Evolutionary conservation across 306 rosid genomes (phyloP), one percentile per base, ranked within the genome.

Genomic region (Astragalus glycyphyllos): DNA sequence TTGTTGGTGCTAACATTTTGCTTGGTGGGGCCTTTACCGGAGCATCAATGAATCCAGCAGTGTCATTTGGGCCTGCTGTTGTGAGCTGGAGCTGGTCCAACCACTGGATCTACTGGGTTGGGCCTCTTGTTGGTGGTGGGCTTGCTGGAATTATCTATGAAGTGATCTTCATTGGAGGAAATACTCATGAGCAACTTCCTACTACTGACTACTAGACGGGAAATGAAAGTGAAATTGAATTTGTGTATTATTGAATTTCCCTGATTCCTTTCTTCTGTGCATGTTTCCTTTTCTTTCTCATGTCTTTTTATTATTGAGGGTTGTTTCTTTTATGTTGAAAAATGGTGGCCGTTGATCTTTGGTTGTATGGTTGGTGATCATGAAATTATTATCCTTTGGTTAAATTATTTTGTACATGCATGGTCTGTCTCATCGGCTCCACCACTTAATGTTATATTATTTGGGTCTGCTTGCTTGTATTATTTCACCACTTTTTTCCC

Each of bases 41-140:
- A 11, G 98, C 93, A 17, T 87, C 97, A 34, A 92, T 92, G 97
- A 92, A 92, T 93, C 98, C 97, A 0, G 97, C 97, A 0, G 97
- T 92, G 2, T 71, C 98, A 0, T 92, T 92, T 47, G 97, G 98
- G 11, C 98, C 98, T 0, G 89, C 98, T 0, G 38, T 92, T 6
- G 91, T 88, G 26, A 82, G 93, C 83, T 90, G 98, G 98, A 82
- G 34, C 73, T 92, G 97, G 98, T 0, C 0, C 5, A 59, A 81
- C 83, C 88, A 92, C 71, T 92, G 97, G 98, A 77, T 92, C 57
- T 92, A 90, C 82, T 92, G 98, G 98, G 87, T 55, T 6, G 98
- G 98, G 11, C 98, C 98, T 1, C 86, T 92, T 26, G 41, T 92
- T 11, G 98, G 98, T 4, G 98, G 84, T 23, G 98, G 87, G 0